Percentiles rank a stretch among this genome's conserved stretches.
phyloP scores from a whole-genome alignment of 495 filamentous ascomycete genomes.

The Alectoria sarmentosa region DNA sequence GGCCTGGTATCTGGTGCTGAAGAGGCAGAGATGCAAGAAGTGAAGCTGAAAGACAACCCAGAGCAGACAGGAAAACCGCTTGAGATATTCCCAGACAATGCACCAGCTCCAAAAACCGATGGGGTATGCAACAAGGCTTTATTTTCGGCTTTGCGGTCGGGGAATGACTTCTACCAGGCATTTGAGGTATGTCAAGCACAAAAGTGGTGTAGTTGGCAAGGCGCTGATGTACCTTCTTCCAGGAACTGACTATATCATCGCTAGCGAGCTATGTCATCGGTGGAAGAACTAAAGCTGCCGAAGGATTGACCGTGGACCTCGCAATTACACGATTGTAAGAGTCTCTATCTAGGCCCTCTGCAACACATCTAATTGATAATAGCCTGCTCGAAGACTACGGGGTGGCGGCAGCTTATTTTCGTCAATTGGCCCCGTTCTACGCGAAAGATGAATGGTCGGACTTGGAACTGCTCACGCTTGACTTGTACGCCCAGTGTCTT shows the following conservation, averaged over 20 bases:
- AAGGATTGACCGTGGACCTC: slow-evolving; percentile 75
- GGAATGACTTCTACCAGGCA: slow-evolving; percentile 37
- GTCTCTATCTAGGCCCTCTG: background rate
- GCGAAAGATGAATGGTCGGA: slow-evolving; percentile 71
- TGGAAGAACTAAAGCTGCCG: slow-evolving; percentile 64
- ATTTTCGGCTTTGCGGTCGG: slow-evolving; percentile 41
- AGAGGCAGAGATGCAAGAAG: slow-evolving; percentile 45
- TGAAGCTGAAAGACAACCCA: slow-evolving; percentile 41
- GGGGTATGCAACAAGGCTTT: slow-evolving; percentile 48
- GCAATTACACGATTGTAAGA: slow-evolving; percentile 72
- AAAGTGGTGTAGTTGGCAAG: background rate
- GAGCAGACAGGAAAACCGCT: background rate
- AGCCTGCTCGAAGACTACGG: slow-evolving; percentile 61
- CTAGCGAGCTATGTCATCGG: slow-evolving; percentile 61
- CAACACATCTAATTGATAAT: slow-evolving; percentile 3
- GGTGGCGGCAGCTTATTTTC: slow-evolving; percentile 71
- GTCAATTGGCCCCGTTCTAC: slow-evolving; percentile 75
- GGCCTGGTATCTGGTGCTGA: slow-evolving; percentile 38
- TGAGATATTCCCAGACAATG: slow-evolving; percentile 8
- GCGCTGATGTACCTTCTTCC: slow-evolving; percentile 1
- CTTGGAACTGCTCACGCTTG: slow-evolving; percentile 73
- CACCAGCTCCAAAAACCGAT: slow-evolving; percentile 23
- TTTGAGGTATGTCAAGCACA: slow-evolving; percentile 21
- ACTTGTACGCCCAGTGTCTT: slow-evolving; percentile 79
- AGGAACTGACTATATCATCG: slow-evolving; percentile 37